These are phyloP conservation scores for Gracilaria vermiculophylla DNA, from an alignment of 23 red algal genomes.

Conservation along the genomic window DNA sequence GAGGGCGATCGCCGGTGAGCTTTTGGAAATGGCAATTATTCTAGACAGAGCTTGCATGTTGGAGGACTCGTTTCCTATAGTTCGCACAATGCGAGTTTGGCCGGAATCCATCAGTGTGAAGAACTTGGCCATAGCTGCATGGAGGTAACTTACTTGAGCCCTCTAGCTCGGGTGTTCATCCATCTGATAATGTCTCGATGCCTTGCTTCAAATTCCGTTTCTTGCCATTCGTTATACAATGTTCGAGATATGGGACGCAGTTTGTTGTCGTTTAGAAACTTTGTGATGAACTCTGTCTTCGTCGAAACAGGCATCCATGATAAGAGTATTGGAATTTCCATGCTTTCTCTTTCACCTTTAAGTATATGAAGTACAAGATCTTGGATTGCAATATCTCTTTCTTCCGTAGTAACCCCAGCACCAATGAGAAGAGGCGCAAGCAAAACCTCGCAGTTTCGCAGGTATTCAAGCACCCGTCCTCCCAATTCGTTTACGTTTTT, in stretches of 20 bases:
- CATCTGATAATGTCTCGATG: constrained; percentile 13
- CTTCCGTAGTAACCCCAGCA: not conserved
- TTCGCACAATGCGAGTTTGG: constrained; percentile 34
- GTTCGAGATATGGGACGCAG: not conserved
- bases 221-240: constrained; percentile 22
- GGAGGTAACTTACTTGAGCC: constrained; percentile 21
- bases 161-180: constrained; percentile 12
- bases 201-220: constrained; percentile 15
- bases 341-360: not conserved
- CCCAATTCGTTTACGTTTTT: constrained; percentile 22
- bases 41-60: constrained; percentile 46
- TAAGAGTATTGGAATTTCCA: constrained; percentile 19
- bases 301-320: constrained; percentile 18
- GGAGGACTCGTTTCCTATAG: constrained; percentile 7
- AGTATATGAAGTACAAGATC: constrained; percentile 18
- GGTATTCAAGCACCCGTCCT: constrained; percentile 9
- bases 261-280: not conserved
- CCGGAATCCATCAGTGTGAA: constrained; percentile 7
- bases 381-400: not conserved
- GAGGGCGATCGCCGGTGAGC: constrained; percentile 22
- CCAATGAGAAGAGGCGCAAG: not conserved
- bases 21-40: constrained; percentile 51
- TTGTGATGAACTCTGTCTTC: constrained; percentile 8
- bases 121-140: constrained; percentile 18
- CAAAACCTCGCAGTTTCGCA: constrained; percentile 16